Percentiles rank a stretch among this genome's conserved stretches.
Conservation (phyloP, 2,329 filamentous ascomycete genomes). For the Aspergillus ruber region DNA sequence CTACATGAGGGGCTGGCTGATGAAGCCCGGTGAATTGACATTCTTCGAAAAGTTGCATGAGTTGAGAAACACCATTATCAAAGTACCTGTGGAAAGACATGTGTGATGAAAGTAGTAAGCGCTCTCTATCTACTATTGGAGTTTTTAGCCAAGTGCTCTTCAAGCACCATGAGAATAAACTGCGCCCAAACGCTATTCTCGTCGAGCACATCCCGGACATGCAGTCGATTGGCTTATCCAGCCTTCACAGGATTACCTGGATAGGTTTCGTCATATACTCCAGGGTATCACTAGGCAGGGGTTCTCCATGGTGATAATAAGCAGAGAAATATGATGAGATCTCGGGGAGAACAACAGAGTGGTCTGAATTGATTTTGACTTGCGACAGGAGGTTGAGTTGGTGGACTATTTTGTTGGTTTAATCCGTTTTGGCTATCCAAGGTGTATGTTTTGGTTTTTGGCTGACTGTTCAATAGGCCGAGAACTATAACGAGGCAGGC, state of each 20-base stretch:
- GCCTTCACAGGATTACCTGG: conserved; percentile 3
- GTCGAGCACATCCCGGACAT: conserved; percentile 10
- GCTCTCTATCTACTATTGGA: not conserved
- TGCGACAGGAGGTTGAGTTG: conserved; percentile 7
- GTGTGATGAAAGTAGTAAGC: conserved; percentile 14
- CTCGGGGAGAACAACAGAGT: conserved; percentile 4
- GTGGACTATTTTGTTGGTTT: conserved; percentile 9
- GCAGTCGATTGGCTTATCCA: conserved; percentile 6
- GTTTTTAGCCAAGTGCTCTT: not conserved
- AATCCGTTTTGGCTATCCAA: conserved; percentile 5
- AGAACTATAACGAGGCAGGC: conserved; percentile 1
- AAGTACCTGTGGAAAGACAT: conserved; percentile 5
- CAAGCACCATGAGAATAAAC: conserved; percentile 10
- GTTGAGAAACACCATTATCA: conserved; percentile 5
- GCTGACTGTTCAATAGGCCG: not conserved
- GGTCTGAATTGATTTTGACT: conserved; percentile 14
- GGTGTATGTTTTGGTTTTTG: not conserved
- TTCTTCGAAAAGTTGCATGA: conserved; percentile 8
- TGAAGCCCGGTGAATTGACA: conserved; percentile 4
- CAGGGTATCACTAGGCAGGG: conserved; percentile 2
- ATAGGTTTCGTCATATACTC: conserved; percentile 6
- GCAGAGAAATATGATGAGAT: conserved; percentile 11
- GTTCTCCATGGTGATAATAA: conserved; percentile 12
- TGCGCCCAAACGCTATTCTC: conserved; percentile 10
- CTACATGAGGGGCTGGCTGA: too few species aligned